Base-by-base conservation (phyloP, 2,329 filamentous ascomycete genomes). In the Fusarium virguliforme region DNA sequence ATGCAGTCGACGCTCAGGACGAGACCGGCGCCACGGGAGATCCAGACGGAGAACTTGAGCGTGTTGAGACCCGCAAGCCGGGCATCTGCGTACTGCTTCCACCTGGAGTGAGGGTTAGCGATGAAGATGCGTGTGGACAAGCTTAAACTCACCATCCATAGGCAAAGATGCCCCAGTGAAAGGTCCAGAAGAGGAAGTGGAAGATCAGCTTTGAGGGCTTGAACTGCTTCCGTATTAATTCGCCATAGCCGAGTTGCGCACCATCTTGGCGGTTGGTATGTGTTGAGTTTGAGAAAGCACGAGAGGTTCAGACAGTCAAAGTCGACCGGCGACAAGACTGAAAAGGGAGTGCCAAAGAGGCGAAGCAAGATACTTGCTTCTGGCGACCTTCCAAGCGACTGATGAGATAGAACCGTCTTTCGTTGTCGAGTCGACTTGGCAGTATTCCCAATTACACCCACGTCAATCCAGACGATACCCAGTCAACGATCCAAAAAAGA, bases 21-120 rank as follows among this genome's bases (percentile, higher is more conserved):
- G 41, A 99, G 84, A 75, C 94, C 96, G 59, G 96, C 95, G 79
- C 95, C 96, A 86, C 96, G 90, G 30, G 96, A 98, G 65, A 98
- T 89, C 95, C 95, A 99, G 62, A 99, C 96, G 4, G 95, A 98
- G 82, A 88, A 98, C 60, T 87, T 86, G 54, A 99, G 89, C 0
- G 84, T 88, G 81, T 99, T 99, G 51, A 99, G 87, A 43, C 88
- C 88, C 6, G 91, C 91, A 30, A 99, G 86, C 63, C 89, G 89
- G 9, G 79, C 68, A 77, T 97, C 92, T 6, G 79, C 74, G 35
- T 81, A 86, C 85, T 99, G 96, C 76, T 96, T 91, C 77, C 86
- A 93, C 94, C 94, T 97, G 32, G 28, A 43, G 68, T 81, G 15
- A 40, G 3, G 51, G 60, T 70, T 30, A 67, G 37, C 34, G 40